Evolutionary conservation across 2,329 filamentous ascomycete genomes (phyloP).

Genomic region (Monilinia fructicola): DNA sequence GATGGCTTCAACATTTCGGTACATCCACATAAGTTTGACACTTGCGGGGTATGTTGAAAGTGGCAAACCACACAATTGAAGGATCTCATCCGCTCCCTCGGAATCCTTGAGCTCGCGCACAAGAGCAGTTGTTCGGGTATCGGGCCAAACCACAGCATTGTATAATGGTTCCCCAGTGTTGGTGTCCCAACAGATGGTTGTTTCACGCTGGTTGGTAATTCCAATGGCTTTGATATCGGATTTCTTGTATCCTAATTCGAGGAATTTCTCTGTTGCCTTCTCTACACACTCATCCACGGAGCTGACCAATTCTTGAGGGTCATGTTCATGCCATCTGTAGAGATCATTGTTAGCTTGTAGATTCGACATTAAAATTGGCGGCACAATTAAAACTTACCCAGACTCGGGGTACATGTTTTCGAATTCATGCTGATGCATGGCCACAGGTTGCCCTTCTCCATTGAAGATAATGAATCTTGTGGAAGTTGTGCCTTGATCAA

Average conservation of each 20-base stretch:
- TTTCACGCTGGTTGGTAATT: constrained; percentile 66
- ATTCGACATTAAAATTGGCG: background rate
- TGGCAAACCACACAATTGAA: constrained; percentile 69
- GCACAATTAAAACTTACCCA: constrained; percentile 58
- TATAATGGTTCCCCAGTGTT: constrained; percentile 73
- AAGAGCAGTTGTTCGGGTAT: constrained; percentile 71
- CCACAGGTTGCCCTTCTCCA: constrained; percentile 71
- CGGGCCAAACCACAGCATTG: constrained; percentile 83
- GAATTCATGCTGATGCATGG: constrained; percentile 84
- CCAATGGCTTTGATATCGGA: constrained; percentile 72
- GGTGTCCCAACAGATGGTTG: constrained; percentile 76
- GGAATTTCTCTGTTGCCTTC: constrained; percentile 66
- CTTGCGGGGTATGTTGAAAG: constrained; percentile 81
- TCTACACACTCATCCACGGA: constrained; percentile 77
- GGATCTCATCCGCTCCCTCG: constrained; percentile 65
- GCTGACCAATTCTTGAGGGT: constrained; percentile 69
- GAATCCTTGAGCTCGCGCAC: constrained; percentile 70
- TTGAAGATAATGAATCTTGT: constrained; percentile 91
- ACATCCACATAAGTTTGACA: constrained; percentile 75
- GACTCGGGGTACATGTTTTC: constrained; percentile 80
- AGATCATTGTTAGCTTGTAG: constrained; percentile 25
- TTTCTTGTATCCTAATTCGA: constrained; percentile 63
- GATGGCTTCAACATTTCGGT: constrained; percentile 66
- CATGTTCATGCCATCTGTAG: constrained; percentile 79
- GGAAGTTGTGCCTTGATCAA: constrained; percentile 89